Evolutionary conservation across 129 eudicot genomes (phyloP).

Genomic region (Smallanthus sonchifolius): DNA sequence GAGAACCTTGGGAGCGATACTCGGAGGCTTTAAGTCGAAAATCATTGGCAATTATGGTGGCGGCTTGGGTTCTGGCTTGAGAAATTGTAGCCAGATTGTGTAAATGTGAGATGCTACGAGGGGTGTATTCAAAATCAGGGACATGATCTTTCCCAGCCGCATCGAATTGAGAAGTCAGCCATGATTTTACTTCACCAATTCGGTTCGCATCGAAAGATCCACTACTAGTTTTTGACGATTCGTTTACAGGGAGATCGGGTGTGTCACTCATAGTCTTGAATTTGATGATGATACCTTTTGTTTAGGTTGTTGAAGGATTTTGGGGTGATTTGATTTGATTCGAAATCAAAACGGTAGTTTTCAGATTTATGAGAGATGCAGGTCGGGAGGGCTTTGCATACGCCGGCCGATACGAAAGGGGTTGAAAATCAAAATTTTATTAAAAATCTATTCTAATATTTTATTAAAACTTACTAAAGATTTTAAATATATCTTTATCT

Average conservation of each 20-base stretch:
- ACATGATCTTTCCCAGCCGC: slow-evolving; percentile 79
- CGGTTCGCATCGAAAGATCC: slow-evolving; percentile 58
- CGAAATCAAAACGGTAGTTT: not conserved
- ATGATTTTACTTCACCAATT: slow-evolving; percentile 76
- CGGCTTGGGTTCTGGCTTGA: slow-evolving; percentile 91
- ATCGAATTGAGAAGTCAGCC: slow-evolving; percentile 81
- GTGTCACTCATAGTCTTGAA: slow-evolving; percentile 50
- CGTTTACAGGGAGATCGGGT: slow-evolving; percentile 44
- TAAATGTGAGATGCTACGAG: slow-evolving; percentile 62
- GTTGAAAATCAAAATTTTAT: too few relatives aligned
- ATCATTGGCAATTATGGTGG: slow-evolving; percentile 77
- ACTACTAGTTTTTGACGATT: slow-evolving; percentile 30
- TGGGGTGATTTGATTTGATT: slow-evolving; percentile 18
- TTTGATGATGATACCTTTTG: not conserved
- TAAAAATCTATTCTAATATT: too few relatives aligned
- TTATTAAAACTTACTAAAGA: too few relatives aligned
- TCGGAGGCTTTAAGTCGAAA: slow-evolving; percentile 84
- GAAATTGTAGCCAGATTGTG: slow-evolving; percentile 73
- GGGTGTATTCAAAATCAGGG: slow-evolving; percentile 89
- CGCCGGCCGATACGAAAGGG: too few relatives aligned
- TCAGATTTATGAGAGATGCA: too few relatives aligned
- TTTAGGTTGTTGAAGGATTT: not conserved
- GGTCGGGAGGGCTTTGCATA: too few relatives aligned
- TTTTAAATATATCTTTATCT: too few relatives aligned
- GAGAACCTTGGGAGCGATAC: slow-evolving; percentile 79